Percentiles rank a stretch among this genome's conserved stretches.
Evolutionary conservation across 305 asterid genomes (phyloP).

Genomic region (Solanum hybrid): DNA sequence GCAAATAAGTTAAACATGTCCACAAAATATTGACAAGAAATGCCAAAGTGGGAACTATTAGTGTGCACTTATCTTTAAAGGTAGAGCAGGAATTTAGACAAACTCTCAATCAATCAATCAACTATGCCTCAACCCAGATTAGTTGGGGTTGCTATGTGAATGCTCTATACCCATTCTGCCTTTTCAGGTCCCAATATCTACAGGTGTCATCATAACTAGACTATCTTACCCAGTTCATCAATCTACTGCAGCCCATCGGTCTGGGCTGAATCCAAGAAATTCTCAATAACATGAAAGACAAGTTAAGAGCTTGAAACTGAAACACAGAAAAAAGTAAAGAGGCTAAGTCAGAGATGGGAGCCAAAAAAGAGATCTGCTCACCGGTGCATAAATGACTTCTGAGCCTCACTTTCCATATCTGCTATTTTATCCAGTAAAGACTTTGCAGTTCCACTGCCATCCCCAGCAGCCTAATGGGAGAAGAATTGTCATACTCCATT

Average conservation of each 20-base stretch:
- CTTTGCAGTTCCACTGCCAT: slow-evolving; percentile 75
- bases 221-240: background rate
- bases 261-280: background rate
- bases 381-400: slow-evolving; percentile 99
- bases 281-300: background rate
- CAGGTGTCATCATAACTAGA: background rate
- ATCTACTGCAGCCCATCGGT: background rate
- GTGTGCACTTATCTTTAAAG: background rate
- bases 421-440: slow-evolving; percentile 83
- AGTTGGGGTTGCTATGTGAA: background rate
- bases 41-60: background rate
- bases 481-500: slow-evolving; percentile 10
- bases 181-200: background rate
- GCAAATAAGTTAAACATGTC: background rate
- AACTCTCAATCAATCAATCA: background rate
- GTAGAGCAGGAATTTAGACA: background rate
- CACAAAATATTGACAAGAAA: background rate
- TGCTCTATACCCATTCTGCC: background rate
- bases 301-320: background rate
- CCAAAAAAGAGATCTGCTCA: slow-evolving; percentile 24
- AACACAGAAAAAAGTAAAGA: background rate
- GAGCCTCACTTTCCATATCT: slow-evolving; percentile 90
- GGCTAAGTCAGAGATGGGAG: background rate
- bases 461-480: slow-evolving; percentile 41
- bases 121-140: background rate